Percentiles rank a stretch among this genome's conserved stretches.
These are phyloP conservation scores for Neurospora discreta DNA, from an alignment of 495 filamentous ascomycete species.

Conservation along the genomic window DNA sequence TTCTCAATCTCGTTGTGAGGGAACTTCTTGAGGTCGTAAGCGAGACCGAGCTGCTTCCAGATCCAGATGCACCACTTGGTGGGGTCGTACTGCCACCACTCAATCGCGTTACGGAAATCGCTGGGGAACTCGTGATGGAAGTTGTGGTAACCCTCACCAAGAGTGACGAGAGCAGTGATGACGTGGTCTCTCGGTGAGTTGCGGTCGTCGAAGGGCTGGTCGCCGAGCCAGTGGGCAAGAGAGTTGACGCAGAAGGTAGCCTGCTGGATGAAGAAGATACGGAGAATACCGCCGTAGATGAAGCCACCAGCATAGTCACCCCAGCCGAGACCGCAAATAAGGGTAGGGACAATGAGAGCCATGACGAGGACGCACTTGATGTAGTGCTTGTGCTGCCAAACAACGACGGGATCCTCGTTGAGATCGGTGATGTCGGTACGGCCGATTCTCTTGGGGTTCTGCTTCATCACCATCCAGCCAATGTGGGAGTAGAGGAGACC, in stretches of 20 bases:
- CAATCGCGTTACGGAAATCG: slow-evolving; percentile 96
- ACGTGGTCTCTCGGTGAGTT: slow-evolving; percentile 96
- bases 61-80: slow-evolving; percentile 97
- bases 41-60: slow-evolving; percentile 88
- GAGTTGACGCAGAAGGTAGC: slow-evolving; percentile 99
- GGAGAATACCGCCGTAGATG: slow-evolving; percentile 88
- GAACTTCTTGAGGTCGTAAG: slow-evolving; percentile 95
- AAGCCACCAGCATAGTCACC: slow-evolving; percentile 84
- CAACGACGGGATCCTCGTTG: slow-evolving; percentile 88
- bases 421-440: slow-evolving; percentile 94
- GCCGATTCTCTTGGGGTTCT: slow-evolving; percentile 87
- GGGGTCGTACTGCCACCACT: slow-evolving; percentile 98
- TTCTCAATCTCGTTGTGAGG: slow-evolving; percentile 98
- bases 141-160: slow-evolving; percentile 98
- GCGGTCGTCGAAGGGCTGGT: slow-evolving; percentile 98
- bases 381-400: slow-evolving; percentile 93
- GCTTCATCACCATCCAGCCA: slow-evolving; percentile 89
- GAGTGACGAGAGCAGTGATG: slow-evolving; percentile 88
- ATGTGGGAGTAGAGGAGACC: slow-evolving; percentile 92
- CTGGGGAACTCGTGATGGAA: slow-evolving; percentile 99
- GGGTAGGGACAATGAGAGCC: slow-evolving; percentile 73
- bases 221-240: slow-evolving; percentile 95
- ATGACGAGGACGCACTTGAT: slow-evolving; percentile 80
- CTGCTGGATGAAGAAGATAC: slow-evolving; percentile 92
- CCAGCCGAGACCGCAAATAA: slow-evolving; percentile 81